phyloP scores from a whole-genome alignment of 2,329 filamentous ascomycete genomes.

The Xylariaceae sp. region DNA sequence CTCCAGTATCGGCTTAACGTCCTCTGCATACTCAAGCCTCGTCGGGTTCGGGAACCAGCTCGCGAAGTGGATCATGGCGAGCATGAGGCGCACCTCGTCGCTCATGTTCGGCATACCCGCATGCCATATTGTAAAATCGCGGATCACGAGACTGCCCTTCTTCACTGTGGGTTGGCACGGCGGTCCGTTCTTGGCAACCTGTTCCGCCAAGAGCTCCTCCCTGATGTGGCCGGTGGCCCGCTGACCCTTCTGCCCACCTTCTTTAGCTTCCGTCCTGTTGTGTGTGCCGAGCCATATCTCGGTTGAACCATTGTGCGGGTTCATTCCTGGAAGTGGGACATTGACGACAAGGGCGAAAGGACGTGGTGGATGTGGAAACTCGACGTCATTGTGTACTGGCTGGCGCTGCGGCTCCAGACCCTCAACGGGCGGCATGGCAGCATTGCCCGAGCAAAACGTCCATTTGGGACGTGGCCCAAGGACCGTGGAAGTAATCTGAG shows the following conservation, averaged over 20 bases:
- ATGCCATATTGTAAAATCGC: slow-evolving; percentile 68
- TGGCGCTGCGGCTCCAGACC: slow-evolving; percentile 51
- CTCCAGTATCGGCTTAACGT: slow-evolving; percentile 54
- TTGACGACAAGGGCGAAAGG: slow-evolving; percentile 64
- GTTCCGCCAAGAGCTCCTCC: slow-evolving; percentile 46
- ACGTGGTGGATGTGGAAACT: slow-evolving; percentile 60
- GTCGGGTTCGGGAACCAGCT: slow-evolving; percentile 64
- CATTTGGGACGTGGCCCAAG: slow-evolving; percentile 61
- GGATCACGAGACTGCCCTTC: slow-evolving; percentile 62
- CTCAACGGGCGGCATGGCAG: slow-evolving; percentile 57
- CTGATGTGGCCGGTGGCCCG: slow-evolving; percentile 58
- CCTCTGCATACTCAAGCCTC: slow-evolving; percentile 58
- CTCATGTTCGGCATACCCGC: slow-evolving; percentile 66
- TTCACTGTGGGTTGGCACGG: slow-evolving; percentile 57
- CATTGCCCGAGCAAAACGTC: slow-evolving; percentile 65
- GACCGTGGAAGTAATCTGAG: slow-evolving; percentile 59
- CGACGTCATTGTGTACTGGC: slow-evolving; percentile 64
- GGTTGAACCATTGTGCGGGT: slow-evolving; percentile 59
- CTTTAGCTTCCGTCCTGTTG: slow-evolving; percentile 43
- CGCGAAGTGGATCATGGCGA: slow-evolving; percentile 66
- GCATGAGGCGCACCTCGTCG: slow-evolving; percentile 60
- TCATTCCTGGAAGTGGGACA: slow-evolving; percentile 57
- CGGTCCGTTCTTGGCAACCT: slow-evolving; percentile 43
- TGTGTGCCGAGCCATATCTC: slow-evolving; percentile 66
- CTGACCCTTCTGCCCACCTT: slow-evolving; percentile 55